A percentile compares a stretch with the other conserved stretches of the same genome.
These are phyloP conservation scores for Backusella morwellensis DNA, from an alignment of 192 early-diverging fungal species.

Conservation along the genomic window DNA sequence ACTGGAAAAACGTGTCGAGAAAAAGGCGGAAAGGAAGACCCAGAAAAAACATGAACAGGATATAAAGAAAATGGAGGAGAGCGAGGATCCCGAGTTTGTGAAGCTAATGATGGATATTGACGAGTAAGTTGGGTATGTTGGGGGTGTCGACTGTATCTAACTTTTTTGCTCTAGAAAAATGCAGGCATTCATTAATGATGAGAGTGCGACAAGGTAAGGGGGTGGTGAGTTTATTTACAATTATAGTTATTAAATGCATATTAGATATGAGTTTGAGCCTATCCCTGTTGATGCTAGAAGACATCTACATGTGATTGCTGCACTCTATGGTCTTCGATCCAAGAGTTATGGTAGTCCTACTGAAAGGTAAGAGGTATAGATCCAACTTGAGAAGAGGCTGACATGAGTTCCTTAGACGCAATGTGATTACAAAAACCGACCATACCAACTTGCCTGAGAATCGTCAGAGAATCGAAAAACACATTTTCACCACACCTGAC, in stretches of 20 bases:
- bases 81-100: background rate
- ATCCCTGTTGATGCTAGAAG: constrained; percentile 42
- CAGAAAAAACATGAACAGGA: background rate
- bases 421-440: constrained; percentile 33
- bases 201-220: constrained; percentile 12
- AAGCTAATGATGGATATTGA: background rate
- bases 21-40: background rate
- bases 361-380: background rate
- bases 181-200: constrained; percentile 28
- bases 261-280: constrained; percentile 38
- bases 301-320: constrained; percentile 44
- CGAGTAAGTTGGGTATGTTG: background rate
- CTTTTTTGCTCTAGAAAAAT: constrained; percentile 10
- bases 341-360: constrained; percentile 44
- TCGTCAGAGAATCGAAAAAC: constrained; percentile 38
- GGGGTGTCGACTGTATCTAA: background rate
- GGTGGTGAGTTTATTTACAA: background rate
- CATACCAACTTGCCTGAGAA: constrained; percentile 40
- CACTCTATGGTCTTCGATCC: constrained; percentile 43
- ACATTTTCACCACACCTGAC: constrained; percentile 35
- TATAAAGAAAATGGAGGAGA: background rate
- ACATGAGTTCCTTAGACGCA: background rate
- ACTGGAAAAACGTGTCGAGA: background rate
- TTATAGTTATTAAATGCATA: background rate
- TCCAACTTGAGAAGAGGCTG: too few relatives aligned